Evolutionary conservation across 257 asterid genomes (phyloP), one percentile per base, ranked within the genome.

Genomic region (Ilex aquifolium): DNA sequence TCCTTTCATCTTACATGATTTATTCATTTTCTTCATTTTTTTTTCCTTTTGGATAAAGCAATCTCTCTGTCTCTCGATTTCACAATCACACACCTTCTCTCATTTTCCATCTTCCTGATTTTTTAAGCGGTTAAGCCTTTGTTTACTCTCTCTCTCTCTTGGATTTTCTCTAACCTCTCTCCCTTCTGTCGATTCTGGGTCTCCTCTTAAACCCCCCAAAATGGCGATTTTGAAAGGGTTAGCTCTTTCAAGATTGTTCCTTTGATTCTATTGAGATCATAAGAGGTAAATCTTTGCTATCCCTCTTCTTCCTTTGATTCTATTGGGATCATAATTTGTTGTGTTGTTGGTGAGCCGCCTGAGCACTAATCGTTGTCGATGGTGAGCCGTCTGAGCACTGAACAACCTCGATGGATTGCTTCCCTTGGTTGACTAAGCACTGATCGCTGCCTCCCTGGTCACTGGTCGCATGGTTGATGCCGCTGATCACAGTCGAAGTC

Each of bases 131-230:
- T n/a, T 5, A 0, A 6, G 8, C 13, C 13, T n/a, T 50, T 10
- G 6, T 11, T 50, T 14, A 11, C 13, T 11, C 13, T 50, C 56
- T 50, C 2, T 50, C 16, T 50, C 56, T 50, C 56, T n/a, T 44
- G 50, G 50, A 44, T 44, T 44, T 13, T 50, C 56, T 66, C 72
- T 60, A 66, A 49, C 72, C 64, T 60, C 15, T 10, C 14, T 52
- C 27, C 59, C 29, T 56, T 68, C 59, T 51, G 36, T 60, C 21
- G 14, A 32, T 54, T 70, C 54, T 56, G 52, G 46, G 2, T 32
- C 60, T 71, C 65, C 70, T 77, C 73, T 61, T 49, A 71, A 66
- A 72, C 59, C 59, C 44, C 60, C 32, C 39, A 56, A 46, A 16
- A 15, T 60, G 17, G 40, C 16, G 48, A 42, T 30, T 56, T 64